Base-by-base conservation (phyloP, 176 grass and related monocot species). In the Alloteropsis semialata region DNA sequence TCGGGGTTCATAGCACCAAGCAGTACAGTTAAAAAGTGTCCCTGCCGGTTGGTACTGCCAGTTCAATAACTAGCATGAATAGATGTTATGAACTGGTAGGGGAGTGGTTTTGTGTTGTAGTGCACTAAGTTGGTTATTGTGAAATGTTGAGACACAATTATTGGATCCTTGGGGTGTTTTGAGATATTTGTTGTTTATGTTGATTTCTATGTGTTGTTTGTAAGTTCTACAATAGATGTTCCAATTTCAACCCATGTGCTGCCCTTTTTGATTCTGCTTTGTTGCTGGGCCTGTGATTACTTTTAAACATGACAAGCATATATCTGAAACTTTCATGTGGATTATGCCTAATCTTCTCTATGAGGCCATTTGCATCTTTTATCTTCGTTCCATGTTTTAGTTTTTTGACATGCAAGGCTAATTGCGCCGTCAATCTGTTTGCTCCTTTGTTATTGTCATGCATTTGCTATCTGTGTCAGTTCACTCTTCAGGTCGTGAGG, bases 291-390 rank as follows among this genome's bases (percentile, higher is more conserved):
- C 22, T 21, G 71, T 77, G 79, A 69, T 76, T 69, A 87, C 51
- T 8, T 16, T 39, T 21, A 46, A 65, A 63, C 60, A 85, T 85
- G 78, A 75, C 82, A 88, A 88, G 19, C 76, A 84, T 87, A 83
- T 70, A 66, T 72, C 85, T 81, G 64, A 77, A 83, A 30, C 53
- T 72, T 80, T 57, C 55, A 21, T 89, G 69, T 70, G 21, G 69
- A 85, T 30, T 53, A 59, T 10, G 19, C 18, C 76, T 69, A 69
- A 84, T 84, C 48, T 84, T 84, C 67, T 84, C 57, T 29, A 79
- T 68, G 87, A 68, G 48, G 68, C 48, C 65, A 39, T 33, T 41
- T 56, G 39, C 19, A 34, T 59, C n/a, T 50, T 17, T 4, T 33
- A 48, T 72, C 34, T n/a, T 11, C 16, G 5, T 6, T 5, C 12